A percentile compares a stretch with the other conserved stretches of the same genome.
These are phyloP conservation scores for Ogataea polymorpha DNA, from an alignment of 805 yeast species.

Conservation along the genomic window DNA sequence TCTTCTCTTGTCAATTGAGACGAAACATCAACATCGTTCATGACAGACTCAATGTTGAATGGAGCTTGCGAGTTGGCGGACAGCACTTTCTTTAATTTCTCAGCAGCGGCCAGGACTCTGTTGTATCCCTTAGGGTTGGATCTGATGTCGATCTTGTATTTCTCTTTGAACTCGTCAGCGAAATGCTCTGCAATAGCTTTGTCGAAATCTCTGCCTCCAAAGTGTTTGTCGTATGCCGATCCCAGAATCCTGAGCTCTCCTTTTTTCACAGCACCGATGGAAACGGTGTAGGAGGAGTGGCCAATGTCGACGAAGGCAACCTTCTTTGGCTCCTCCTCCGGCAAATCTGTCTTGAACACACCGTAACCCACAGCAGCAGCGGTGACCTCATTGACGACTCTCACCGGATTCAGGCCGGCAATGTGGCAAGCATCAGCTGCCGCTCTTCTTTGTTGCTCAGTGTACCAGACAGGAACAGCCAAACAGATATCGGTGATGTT, in stretches of 20 bases:
- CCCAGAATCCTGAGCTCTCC: slow-evolving; percentile 95
- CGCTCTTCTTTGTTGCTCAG: slow-evolving; percentile 95
- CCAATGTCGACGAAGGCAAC: slow-evolving; percentile 97
- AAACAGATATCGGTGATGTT: slow-evolving; percentile 83
- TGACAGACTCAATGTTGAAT: slow-evolving; percentile 90
- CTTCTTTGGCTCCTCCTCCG: slow-evolving; percentile 87
- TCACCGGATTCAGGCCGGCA: slow-evolving; percentile 97
- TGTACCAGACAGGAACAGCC: slow-evolving; percentile 96
- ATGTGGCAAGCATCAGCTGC: slow-evolving; percentile 91
- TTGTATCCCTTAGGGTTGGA: slow-evolving; percentile 93
- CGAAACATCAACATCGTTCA: slow-evolving; percentile 95
- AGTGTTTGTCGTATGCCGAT: slow-evolving; percentile 89
- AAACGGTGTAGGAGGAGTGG: slow-evolving; percentile 89
- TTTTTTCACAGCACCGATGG: slow-evolving; percentile 86
- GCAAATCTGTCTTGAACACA: slow-evolving; percentile 94
- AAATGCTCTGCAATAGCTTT: slow-evolving; percentile 91
- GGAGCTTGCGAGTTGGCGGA: slow-evolving; percentile 96
- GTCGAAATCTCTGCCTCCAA: slow-evolving; percentile 98
- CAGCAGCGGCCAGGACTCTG: slow-evolving; percentile 89
- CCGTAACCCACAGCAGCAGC: slow-evolving; percentile 99
- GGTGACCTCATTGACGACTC: slow-evolving; percentile 95
- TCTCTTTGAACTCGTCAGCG: slow-evolving; percentile 85
- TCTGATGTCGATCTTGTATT: slow-evolving; percentile 90
- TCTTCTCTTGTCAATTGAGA: slow-evolving; percentile 86
- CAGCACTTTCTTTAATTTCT: slow-evolving; percentile 89